A percentile compares a stretch with the other conserved stretches of the same genome.
Conservation (phyloP, 2,329 filamentous ascomycete species). For the Ceratocystis cacaofunesta region DNA sequence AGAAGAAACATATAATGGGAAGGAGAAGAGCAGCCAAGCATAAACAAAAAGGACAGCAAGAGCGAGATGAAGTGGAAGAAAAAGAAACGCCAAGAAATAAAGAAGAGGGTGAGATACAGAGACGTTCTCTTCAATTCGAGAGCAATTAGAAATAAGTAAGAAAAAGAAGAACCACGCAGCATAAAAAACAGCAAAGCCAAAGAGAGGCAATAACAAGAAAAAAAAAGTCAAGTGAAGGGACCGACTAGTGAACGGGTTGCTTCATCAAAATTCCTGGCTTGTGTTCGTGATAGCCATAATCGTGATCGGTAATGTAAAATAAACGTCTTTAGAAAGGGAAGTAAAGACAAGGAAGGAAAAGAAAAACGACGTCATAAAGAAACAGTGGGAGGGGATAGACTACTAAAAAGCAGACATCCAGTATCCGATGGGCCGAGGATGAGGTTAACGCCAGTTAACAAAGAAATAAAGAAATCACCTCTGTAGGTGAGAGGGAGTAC, state of each 20-base stretch:
- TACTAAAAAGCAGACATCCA: background rate
- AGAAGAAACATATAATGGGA: background rate
- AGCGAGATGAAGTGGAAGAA: background rate
- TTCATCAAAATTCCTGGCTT: background rate
- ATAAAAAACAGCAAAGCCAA: slow-evolving; percentile 14
- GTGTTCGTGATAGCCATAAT: background rate
- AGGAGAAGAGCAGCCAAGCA: background rate
- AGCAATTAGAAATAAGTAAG: slow-evolving; percentile 1
- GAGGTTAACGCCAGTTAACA: background rate
- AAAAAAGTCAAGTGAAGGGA: slow-evolving; percentile 1
- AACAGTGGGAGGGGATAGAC: background rate
- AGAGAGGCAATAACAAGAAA: slow-evolving; percentile 17
- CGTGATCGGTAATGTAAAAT: background rate
- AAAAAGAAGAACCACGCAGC: slow-evolving; percentile 8
- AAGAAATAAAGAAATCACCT: background rate
- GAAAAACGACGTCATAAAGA: background rate
- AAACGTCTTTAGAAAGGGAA: background rate
- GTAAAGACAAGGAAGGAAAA: background rate
- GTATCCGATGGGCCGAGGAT: background rate
- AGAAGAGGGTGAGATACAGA: background rate
- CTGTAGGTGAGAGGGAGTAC: background rate
- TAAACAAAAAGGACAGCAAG: background rate
- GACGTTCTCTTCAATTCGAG: background rate
- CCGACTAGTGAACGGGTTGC: background rate
- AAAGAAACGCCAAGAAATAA: slow-evolving; percentile 1